Evolutionary conservation across 108 stramenopile species (phyloP).

Genomic region (Pseudonitzschia delicatissima): DNA sequence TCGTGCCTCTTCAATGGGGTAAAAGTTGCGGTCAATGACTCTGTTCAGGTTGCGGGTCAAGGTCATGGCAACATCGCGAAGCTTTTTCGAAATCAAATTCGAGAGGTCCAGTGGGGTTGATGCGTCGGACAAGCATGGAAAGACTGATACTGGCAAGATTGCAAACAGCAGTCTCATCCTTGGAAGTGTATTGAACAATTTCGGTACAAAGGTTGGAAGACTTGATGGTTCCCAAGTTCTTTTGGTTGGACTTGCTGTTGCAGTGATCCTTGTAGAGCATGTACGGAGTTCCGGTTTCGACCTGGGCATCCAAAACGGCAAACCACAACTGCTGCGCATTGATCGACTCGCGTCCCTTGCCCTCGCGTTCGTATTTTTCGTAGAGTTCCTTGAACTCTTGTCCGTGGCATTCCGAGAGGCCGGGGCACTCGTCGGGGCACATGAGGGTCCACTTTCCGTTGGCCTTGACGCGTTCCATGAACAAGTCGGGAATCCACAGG

Average conservation of each 20-base stretch:
- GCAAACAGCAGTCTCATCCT: slow-evolving; percentile 99
- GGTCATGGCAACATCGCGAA: slow-evolving; percentile 88
- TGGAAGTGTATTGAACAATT: slow-evolving; percentile 98
- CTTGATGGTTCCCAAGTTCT: slow-evolving; percentile 98
- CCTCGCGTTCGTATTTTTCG: slow-evolving; percentile 93
- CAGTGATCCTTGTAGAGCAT: slow-evolving; percentile 99
- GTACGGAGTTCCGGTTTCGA: slow-evolving; percentile 99
- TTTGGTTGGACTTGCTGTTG: slow-evolving; percentile 97
- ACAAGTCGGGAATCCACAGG: slow-evolving; percentile 98
- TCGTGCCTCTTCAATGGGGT: slow-evolving; percentile 88
- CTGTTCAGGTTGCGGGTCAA: slow-evolving; percentile 96
- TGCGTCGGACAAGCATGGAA: slow-evolving; percentile 78
- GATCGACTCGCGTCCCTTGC: slow-evolving; percentile 87
- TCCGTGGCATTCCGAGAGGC: slow-evolving; percentile 89
- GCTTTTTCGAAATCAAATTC: slow-evolving; percentile 87
- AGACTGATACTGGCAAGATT: slow-evolving; percentile 98
- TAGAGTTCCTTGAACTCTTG: slow-evolving; percentile 93
- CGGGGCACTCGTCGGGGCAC: slow-evolving; percentile 97
- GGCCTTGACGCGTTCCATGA: slow-evolving; percentile 96
- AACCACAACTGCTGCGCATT: slow-evolving; percentile 98
- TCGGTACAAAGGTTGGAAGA: slow-evolving; percentile 97
- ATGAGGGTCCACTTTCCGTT: slow-evolving; percentile 93
- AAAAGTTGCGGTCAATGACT: slow-evolving; percentile 98
- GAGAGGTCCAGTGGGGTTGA: slow-evolving; percentile 28
- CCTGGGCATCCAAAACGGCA: slow-evolving; percentile 96